phyloP scores from a whole-genome alignment of 495 filamentous ascomycete genomes.

The Lasiosphaeria hispida region DNA sequence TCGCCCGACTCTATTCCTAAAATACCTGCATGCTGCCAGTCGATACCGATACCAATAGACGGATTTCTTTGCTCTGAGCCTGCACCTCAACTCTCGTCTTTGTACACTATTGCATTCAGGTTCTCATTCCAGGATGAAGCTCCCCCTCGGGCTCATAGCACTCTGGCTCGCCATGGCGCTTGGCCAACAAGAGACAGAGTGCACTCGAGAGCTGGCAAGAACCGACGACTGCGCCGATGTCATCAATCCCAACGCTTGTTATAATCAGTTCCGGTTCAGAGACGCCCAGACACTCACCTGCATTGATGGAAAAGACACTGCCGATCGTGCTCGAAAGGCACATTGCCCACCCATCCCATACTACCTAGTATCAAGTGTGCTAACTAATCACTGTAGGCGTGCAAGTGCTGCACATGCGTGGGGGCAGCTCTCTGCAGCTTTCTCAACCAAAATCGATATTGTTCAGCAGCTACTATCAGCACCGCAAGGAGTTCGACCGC shows the following conservation, averaged over 20 bases:
- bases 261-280: constrained; percentile 40
- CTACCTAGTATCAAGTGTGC: too few species aligned
- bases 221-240: constrained; percentile 43
- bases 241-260: constrained; percentile 44
- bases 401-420: too few species aligned
- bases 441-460: too few species aligned
- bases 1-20: too few species aligned
- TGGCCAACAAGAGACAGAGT: constrained; percentile 28
- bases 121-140: constrained; percentile 27
- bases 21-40: too few species aligned
- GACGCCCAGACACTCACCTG: constrained; percentile 37
- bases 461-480: too few species aligned
- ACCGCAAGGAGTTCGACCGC: too few species aligned
- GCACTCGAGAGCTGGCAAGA: constrained; percentile 32
- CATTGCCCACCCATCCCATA: too few species aligned
- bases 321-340: too few species aligned
- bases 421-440: too few species aligned
- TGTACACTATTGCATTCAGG: not conserved
- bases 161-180: constrained; percentile 25
- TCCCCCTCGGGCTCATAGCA: constrained; percentile 25
- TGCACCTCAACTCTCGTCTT: not conserved
- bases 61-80: not conserved
- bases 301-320: constrained; percentile 33
- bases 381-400: too few species aligned
- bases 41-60: too few species aligned